Evolutionary conservation across 305 asterid species (phyloP), one percentile per base, ranked within the genome.

Genomic region (Plantago rigida): DNA sequence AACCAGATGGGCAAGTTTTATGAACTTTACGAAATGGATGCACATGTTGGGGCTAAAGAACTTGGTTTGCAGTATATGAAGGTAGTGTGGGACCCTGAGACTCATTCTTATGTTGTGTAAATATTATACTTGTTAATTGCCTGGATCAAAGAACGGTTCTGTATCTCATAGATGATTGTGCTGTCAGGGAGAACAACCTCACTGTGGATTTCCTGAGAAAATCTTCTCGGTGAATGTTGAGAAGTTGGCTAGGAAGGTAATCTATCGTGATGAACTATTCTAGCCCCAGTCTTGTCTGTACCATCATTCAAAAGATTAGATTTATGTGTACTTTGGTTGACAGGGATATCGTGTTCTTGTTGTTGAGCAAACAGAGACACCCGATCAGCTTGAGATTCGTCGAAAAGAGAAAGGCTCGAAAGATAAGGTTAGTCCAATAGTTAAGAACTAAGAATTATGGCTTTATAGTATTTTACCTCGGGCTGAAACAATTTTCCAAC

Each of bases 331-430:
- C 50, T 67, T 56, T 78, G 75, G 63, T 69, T 65, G 47, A 53
- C 82, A 92, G 99, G 99, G 99, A 17, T 89, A 86, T 50, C 94
- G 99, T 15, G 84, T 92, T 77, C 97, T 89, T 72, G 96, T 86
- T 65, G 94, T 92, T 77, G 99, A 92, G 85, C 99, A 92, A 78
- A 92, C 96, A 31, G 99, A 92, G 84, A 92, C 97, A 60, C 99
- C 99, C 59, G 94, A 86, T 66, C 97, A 92, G 79, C 95, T 85
- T 74, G 99, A 87, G 75, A 61, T 77, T 70, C 99, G 99, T 73
- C 86, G 99, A 67, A 83, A 71, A 70, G 91, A 92, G 72, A 73
- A 72, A 51, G 99, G 99, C 68, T 78, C 87, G 29, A 92, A 89
- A 75, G 99, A 92, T 79, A 92, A 89, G 97, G 99, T 89, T 58